Evolutionary conservation across 306 rosid species (phyloP), one percentile per base, ranked within the genome.

Genomic region (Quercus gilva): DNA sequence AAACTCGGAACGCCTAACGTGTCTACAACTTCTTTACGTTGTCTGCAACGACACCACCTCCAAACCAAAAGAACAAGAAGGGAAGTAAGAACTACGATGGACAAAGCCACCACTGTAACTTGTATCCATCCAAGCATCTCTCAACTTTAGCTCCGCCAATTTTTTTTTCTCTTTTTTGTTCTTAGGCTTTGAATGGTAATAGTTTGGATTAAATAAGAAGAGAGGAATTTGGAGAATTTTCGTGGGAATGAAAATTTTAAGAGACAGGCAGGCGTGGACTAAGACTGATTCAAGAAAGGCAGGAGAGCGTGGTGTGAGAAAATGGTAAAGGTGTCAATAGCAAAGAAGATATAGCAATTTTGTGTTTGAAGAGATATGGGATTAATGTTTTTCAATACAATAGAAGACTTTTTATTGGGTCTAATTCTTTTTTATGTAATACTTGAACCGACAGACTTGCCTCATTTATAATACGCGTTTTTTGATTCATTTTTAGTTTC

Each of bases 271-370:
- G 80, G 88, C 88, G 94, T 85, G 83, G 92, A 85, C 88, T 56
- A 35, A 11, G 91, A 83, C 85, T 82, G 35, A 85, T 84, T 94
- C 87, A 89, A 83, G 79, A 78, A 88, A 80, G 88, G 87, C 77
- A 81, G 74, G 89, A 75, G 71, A 74, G 74, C 68, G 18, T 25
- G 56, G 64, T 19, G 71, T 49, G 5, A 5, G 29, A 2, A 73
- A 77, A 25, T 35, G 37, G 51, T 25, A 49, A 67, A 37, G 45
- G 45, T 37, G 45, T 12, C 15, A 11, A 49, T 76, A 74, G 29
- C 57, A 73, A 65, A 72, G 67, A 49, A 55, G 55, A 55, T 53
- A 74, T 64, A 49, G 80, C 80, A 78, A 70, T 43, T 77, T 11
- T 8, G 45, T 56, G 6, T 15, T 63, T 69, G 78, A 67, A 76